Evolutionary conservation across 2,329 filamentous ascomycete genomes (phyloP).

Genomic region (Helotiales sp.): DNA sequence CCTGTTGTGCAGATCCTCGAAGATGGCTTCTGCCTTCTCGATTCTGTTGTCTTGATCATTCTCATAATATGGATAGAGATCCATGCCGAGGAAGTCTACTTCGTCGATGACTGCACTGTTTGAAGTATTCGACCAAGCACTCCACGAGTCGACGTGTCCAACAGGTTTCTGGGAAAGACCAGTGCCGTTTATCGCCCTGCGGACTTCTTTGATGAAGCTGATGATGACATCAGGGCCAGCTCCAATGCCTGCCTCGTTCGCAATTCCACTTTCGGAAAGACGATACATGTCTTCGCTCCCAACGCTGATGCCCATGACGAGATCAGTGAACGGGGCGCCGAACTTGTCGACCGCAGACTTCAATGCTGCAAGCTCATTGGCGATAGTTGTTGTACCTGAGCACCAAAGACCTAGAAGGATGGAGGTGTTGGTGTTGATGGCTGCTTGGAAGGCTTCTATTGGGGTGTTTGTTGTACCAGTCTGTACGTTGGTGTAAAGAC

Average conservation of each 20-base stretch:
- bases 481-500: conserved; percentile 66
- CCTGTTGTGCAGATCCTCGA: conserved; percentile 4
- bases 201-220: conserved; percentile 52
- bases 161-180: conserved; percentile 2
- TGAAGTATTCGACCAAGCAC: conserved; percentile 71
- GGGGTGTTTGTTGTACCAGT: conserved; percentile 41
- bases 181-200: conserved; percentile 12
- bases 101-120: conserved; percentile 72
- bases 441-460: conserved; percentile 77
- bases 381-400: conserved; percentile 56
- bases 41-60: conserved; percentile 11
- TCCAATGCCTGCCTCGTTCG: not conserved
- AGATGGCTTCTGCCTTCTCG: not conserved
- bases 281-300: conserved; percentile 86
- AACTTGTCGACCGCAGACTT: conserved; percentile 69
- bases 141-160: conserved; percentile 68
- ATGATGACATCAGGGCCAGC: conserved; percentile 60
- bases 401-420: conserved; percentile 82
- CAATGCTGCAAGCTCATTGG: conserved; percentile 75
- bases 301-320: conserved; percentile 80
- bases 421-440: conserved; percentile 76
- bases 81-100: conserved; percentile 78
- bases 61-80: conserved; percentile 78
- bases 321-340: conserved; percentile 64
- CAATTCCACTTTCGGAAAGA: conserved; percentile 58